Conservation (phyloP, 2,329 filamentous ascomycete genomes). For the Zasmidium angulare region DNA sequence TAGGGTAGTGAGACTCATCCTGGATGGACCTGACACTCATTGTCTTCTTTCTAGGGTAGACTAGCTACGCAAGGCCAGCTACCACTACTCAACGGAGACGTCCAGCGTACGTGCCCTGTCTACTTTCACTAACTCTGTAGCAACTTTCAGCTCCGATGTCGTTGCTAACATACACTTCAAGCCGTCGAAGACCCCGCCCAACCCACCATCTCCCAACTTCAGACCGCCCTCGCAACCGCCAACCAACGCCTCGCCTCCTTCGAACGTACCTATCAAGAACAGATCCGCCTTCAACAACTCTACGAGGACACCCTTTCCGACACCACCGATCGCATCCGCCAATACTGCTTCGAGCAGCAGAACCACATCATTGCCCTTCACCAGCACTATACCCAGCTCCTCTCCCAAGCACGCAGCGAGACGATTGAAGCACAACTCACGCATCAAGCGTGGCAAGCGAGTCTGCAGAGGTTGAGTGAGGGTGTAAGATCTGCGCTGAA, state of each 20-base stretch:
- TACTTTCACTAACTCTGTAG: neutral
- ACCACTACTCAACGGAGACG: conserved; percentile 22
- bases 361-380: conserved; percentile 46
- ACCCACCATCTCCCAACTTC: conserved; percentile 33
- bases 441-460: conserved; percentile 51
- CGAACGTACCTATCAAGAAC: conserved; percentile 27
- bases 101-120: conserved; percentile 21
- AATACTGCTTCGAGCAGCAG: conserved; percentile 42
- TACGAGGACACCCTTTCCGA: conserved; percentile 44
- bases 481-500: conserved; percentile 42
- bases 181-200: conserved; percentile 20
- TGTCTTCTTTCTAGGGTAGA: conserved; percentile 20
- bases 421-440: conserved; percentile 48
- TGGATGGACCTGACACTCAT: conserved; percentile 8
- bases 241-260: conserved; percentile 30
- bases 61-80: conserved; percentile 23
- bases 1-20: conserved; percentile 7
- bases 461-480: conserved; percentile 44
- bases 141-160: too few relatives aligned
- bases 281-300: conserved; percentile 29
- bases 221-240: conserved; percentile 27
- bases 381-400: conserved; percentile 48
- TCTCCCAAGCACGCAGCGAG: conserved; percentile 45
- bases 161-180: conserved; percentile 2
- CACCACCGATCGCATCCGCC: conserved; percentile 32